Percentiles rank a stretch among this genome's conserved stretches.
These are phyloP conservation scores for Boletus vermiculosoides DNA, from an alignment of 768 basidiomycete species.

Conservation along the genomic window DNA sequence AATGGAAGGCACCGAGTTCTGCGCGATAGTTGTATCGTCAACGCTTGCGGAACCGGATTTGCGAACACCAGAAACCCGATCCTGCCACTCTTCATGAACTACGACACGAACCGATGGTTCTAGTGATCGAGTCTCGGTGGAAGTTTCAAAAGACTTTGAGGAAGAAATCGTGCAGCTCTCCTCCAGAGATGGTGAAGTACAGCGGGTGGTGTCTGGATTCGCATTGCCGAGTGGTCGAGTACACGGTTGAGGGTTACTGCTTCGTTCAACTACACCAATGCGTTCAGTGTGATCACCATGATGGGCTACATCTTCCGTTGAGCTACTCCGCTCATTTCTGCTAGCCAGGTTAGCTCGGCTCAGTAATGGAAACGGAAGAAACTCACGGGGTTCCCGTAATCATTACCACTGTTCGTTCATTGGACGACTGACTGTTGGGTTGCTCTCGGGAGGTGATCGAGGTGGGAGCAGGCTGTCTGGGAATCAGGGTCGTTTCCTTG, in stretches of 20 bases:
- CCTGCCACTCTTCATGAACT: neutral
- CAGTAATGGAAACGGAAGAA: neutral
- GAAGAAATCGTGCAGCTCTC: neutral
- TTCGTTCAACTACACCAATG: neutral
- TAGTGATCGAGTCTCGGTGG: neutral
- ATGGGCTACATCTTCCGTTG: neutral
- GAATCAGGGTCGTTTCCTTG: neutral
- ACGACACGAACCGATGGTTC: neutral
- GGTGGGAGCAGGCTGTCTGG: neutral
- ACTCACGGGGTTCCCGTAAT: neutral
- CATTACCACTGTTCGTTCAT: neutral
- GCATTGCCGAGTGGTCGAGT: neutral
- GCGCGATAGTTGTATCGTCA: neutral
- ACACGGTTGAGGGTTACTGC: neutral
- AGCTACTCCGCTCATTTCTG: neutral
- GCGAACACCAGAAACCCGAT: neutral
- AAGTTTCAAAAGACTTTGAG: neutral
- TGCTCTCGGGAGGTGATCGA: neutral
- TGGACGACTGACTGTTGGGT: neutral
- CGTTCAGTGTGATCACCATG: neutral
- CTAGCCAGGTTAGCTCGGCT: neutral
- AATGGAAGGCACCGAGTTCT: neutral
- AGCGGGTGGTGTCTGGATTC: neutral
- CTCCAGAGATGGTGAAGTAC: neutral
- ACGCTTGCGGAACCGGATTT: neutral